Percentiles rank a stretch among this genome's conserved stretches.
Evolutionary conservation across 2,329 filamentous ascomycete species (phyloP).

Genomic region (Aureobasidium mangrovei): DNA sequence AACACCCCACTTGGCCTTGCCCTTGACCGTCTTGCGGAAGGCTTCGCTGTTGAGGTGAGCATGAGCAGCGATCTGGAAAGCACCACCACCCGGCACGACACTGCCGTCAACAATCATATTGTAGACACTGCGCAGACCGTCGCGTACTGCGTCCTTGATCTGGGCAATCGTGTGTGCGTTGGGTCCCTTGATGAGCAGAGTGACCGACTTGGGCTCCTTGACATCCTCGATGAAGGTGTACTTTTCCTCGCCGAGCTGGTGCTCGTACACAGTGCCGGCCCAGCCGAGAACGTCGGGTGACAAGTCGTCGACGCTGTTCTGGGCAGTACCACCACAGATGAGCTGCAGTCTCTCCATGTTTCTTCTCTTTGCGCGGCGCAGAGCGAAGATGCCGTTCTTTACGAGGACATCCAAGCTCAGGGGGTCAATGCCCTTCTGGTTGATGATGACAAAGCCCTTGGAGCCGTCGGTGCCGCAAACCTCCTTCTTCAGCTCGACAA

Average conservation of each 20-base stretch:
- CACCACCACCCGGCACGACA: slow-evolving; percentile 87
- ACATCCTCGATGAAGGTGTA: slow-evolving; percentile 98
- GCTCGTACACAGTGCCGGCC: slow-evolving; percentile 95
- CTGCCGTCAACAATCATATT: slow-evolving; percentile 99
- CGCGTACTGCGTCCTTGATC: slow-evolving; percentile 90
- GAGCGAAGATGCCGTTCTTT: slow-evolving; percentile 94
- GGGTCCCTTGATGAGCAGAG: slow-evolving; percentile 93
- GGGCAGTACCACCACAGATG: slow-evolving; percentile 79
- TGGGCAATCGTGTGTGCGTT: slow-evolving; percentile 95
- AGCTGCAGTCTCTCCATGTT: slow-evolving; percentile 99
- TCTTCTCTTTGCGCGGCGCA: slow-evolving; percentile 88
- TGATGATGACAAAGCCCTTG: slow-evolving; percentile 96
- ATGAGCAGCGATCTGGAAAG: slow-evolving; percentile 92
- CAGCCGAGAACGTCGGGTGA: slow-evolving; percentile 82
- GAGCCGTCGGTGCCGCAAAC: slow-evolving; percentile 88
- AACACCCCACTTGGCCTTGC: slow-evolving; percentile 95
- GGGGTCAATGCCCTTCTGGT: slow-evolving; percentile 98
- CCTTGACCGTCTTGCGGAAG: slow-evolving; percentile 86
- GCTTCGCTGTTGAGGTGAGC: slow-evolving; percentile 77
- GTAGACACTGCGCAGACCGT: slow-evolving; percentile 92
- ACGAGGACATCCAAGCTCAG: slow-evolving; percentile 90
- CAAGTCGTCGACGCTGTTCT: slow-evolving; percentile 95
- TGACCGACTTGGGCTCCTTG: slow-evolving; percentile 97
- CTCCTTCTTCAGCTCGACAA: slow-evolving; percentile 95
- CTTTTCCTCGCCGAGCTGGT: slow-evolving; percentile 96